phyloP scores from a whole-genome alignment of 345 rosid species.

The Ceriops decandra region DNA sequence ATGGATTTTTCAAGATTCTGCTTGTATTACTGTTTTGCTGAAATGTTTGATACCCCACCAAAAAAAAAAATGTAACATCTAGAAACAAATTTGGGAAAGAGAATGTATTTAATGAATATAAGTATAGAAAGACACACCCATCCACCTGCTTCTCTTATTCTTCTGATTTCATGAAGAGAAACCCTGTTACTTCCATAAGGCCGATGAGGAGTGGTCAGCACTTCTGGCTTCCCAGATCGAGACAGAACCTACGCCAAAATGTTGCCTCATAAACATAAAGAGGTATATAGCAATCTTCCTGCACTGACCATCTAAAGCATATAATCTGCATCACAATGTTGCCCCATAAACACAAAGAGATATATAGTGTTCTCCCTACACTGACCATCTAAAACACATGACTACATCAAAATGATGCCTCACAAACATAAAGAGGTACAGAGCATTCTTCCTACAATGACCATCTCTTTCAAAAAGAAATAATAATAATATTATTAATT shows the following conservation, averaged over 20 bases:
- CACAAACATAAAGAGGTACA: neutral
- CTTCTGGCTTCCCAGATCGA: slow-evolving; percentile 68
- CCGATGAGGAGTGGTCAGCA: slow-evolving; percentile 74
- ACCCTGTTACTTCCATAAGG: slow-evolving; percentile 71
- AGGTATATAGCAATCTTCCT: neutral
- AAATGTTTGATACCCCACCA: too few relatives aligned
- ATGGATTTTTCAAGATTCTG: neutral
- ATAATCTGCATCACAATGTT: slow-evolving; percentile 8
- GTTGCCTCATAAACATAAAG: slow-evolving; percentile 2
- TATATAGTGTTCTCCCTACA: neutral
- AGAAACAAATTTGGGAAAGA: too few relatives aligned
- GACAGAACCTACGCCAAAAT: slow-evolving; percentile 58
- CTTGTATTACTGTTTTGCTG: too few relatives aligned
- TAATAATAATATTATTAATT: neutral
- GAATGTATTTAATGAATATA: neutral
- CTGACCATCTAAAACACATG: neutral
- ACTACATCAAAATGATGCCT: slow-evolving; percentile 9
- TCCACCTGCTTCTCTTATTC: slow-evolving; percentile 99
- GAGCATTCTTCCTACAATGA: neutral
- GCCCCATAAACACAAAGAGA: slow-evolving; percentile 1
- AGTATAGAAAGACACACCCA: slow-evolving; percentile 78
- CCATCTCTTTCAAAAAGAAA: neutral
- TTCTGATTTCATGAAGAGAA: slow-evolving; percentile 71
- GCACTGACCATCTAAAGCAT: neutral
- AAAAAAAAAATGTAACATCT: too few relatives aligned